phyloP scores from a whole-genome alignment of 106 monocot genomes.

The Phalaenopsis aphrodite region DNA sequence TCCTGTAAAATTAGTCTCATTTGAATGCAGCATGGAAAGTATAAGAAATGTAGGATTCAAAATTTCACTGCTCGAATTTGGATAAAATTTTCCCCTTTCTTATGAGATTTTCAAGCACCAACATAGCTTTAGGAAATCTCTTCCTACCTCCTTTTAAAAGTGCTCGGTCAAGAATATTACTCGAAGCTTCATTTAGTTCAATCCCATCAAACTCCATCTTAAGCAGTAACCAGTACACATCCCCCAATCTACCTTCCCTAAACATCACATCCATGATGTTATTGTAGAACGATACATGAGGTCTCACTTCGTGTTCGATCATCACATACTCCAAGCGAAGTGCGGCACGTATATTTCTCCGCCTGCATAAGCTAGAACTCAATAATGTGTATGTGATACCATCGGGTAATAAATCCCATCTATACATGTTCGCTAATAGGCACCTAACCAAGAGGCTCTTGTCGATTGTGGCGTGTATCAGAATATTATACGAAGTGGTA shows the following conservation, averaged over 20 bases:
- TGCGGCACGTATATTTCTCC: constrained; percentile 20
- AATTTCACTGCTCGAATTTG: background rate
- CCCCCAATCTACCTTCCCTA: constrained; percentile 19
- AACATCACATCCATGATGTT: constrained; percentile 32
- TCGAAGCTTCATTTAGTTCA: constrained; percentile 34
- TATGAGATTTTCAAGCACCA: constrained; percentile 23
- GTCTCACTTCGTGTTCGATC: constrained; percentile 20
- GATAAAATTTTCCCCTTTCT: background rate
- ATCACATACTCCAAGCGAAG: constrained; percentile 24
- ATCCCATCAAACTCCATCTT: constrained; percentile 39
- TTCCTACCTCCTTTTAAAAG: constrained; percentile 23
- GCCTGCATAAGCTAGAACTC: constrained; percentile 28
- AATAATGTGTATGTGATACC: constrained; percentile 31
- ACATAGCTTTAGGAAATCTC: constrained; percentile 7
- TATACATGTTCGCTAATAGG: constrained; percentile 32
- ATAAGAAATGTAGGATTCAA: background rate
- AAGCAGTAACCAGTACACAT: constrained; percentile 27
- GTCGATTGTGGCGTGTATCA: constrained; percentile 31
- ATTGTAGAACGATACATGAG: constrained; percentile 37
- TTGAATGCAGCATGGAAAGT: background rate
- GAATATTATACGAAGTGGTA: constrained; percentile 49
- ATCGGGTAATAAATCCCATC: constrained; percentile 28
- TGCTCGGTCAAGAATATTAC: constrained; percentile 20
- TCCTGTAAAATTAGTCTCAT: background rate
- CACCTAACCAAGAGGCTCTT: constrained; percentile 3